Evolutionary conservation across 2,329 filamentous ascomycete species (phyloP), one percentile per base, ranked within the genome.

Genomic region (Xylaria multiplex): DNA sequence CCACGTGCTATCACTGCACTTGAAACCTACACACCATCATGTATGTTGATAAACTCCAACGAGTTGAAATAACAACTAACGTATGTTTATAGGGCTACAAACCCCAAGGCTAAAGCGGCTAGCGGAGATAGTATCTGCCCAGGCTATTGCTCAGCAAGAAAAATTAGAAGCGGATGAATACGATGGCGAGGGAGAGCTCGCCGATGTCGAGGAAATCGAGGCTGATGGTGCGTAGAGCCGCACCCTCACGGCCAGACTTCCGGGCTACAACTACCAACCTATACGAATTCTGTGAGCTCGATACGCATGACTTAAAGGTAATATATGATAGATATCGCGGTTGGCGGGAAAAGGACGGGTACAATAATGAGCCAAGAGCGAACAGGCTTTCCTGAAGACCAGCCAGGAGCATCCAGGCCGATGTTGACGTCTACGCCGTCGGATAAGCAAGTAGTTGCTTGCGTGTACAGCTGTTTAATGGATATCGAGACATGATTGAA

Each of bases 21-120:
- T 71, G 96, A 99, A 83, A 99, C 96, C 14, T 99, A 99, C 79
- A 98, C 96, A 57, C 96, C 96, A 69, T 97, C 94, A 72, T 99
- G 95, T 96, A 85, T 86, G 92, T 85, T 55, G 37, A 54, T 52
- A 48, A 14, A 24, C 13, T 16, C 6, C 9, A 24, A 24, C 48
- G n/a, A 13, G 19, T 49, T 6, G 52, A 69, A 70, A 66, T 69
- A 63, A 5, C 67, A 73, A 62, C 78, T 80, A 74, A 50, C 45
- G 13, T 66, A 13, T 5, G 7, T 42, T 14, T 58, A 43, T 27
- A 96, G 92, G 93, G 95, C 88, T 97, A 56, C 94, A 97, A 92
- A 97, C 94, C 65, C 95, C 95, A 54, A 89, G 95, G 68, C 82
- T 99, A 69, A 98, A 98, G 85, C 91, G 96, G 67, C 85, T 99